phyloP scores from a whole-genome alignment of 2,329 filamentous ascomycete genomes.

The Bisporella sp. region DNA sequence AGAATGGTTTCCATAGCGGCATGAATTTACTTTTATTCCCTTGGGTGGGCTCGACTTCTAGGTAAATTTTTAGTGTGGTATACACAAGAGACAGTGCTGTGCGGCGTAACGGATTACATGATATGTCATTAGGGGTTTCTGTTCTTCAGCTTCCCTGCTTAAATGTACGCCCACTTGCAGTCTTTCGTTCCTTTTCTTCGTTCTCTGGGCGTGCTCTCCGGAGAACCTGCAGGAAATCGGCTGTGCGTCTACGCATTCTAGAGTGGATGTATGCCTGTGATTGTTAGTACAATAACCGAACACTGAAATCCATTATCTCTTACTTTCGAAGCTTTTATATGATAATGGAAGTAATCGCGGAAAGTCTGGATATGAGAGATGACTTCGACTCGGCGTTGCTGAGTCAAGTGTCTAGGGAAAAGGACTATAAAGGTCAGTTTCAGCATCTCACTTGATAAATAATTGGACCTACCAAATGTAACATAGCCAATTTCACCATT shows the following conservation, averaged over 20 bases:
- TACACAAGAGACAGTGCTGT: no score
- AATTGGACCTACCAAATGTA: constrained; percentile 68
- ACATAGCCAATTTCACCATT: constrained; percentile 93
- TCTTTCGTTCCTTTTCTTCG: constrained; percentile 97
- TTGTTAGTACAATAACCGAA: constrained; percentile 9
- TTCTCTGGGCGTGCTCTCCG: constrained; percentile 91
- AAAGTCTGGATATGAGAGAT: constrained; percentile 99
- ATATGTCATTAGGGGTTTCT: no score
- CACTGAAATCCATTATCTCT: not conserved
- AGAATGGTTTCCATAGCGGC: no score
- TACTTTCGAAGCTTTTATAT: constrained; percentile 97
- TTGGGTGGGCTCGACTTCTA: no score
- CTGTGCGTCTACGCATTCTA: constrained; percentile 93
- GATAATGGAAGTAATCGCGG: constrained; percentile 99
- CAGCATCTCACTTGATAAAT: no score
- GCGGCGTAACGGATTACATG: no score
- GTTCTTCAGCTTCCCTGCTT: constrained; percentile 30
- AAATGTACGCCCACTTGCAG: constrained; percentile 92
- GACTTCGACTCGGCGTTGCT: constrained; percentile 84
- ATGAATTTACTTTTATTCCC: no score
- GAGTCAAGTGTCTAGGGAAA: constrained; percentile 89
- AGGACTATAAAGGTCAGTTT: constrained; percentile 53
- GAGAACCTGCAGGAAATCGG: constrained; percentile 98
- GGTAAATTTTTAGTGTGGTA: no score
- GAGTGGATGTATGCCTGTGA: constrained; percentile 88